Evolutionary conservation across 1,139 yeast species (phyloP).

Genomic region (Spathaspora sp.): DNA sequence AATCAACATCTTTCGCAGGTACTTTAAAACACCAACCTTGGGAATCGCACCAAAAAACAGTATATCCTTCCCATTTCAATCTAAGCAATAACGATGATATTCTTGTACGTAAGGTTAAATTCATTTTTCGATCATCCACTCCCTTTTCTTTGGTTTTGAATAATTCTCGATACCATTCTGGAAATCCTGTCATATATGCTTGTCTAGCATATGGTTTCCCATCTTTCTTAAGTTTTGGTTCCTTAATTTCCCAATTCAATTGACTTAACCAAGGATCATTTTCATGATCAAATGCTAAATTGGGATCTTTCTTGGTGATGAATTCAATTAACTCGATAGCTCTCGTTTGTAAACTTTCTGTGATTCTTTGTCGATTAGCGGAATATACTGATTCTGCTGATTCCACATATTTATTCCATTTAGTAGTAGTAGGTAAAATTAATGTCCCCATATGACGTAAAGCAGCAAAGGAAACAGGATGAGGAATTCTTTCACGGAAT

Average conservation of each 20-base stretch:
- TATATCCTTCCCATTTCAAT: conserved; percentile 83
- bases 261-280: conserved; percentile 89
- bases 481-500: conserved; percentile 73
- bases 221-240: conserved; percentile 61
- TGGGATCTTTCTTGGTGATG: conserved; percentile 26
- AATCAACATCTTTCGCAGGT: conserved; percentile 33
- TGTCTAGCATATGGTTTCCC: conserved; percentile 80
- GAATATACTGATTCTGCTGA: conserved; percentile 69
- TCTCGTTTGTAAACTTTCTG: conserved; percentile 54
- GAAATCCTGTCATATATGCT: conserved; percentile 81
- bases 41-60: conserved; percentile 74
- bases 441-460: conserved; percentile 73
- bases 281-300: conserved; percentile 28
- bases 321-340: conserved; percentile 58
- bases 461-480: conserved; percentile 94
- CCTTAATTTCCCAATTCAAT: conserved; percentile 78
- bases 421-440: conserved; percentile 71
- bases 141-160: conserved; percentile 47
- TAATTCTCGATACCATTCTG: conserved; percentile 88
- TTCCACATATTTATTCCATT: conserved; percentile 74
- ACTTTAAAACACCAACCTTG: conserved; percentile 91
- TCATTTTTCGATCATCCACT: conserved; percentile 33
- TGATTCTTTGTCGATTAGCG: conserved; percentile 56
- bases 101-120: conserved; percentile 70
- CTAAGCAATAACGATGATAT: conserved; percentile 73